A percentile compares a stretch with the other conserved stretches of the same genome.
phyloP scores from a whole-genome alignment of 1,284 basidiomycete genomes.

The Rhodotorula sp. region DNA sequence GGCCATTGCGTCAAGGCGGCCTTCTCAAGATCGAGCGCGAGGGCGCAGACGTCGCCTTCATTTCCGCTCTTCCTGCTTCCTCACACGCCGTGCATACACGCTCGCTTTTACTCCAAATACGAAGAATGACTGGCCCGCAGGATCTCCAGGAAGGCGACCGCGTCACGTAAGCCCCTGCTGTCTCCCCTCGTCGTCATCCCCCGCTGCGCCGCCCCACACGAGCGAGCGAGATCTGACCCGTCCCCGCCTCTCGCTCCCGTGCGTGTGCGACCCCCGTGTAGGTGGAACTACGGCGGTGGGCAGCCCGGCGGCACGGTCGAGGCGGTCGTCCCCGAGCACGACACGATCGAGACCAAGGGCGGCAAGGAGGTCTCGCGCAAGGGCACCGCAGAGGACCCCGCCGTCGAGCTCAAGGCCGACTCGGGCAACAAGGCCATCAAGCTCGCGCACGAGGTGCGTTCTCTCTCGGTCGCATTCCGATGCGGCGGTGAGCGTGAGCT shows the following conservation, averaged over 20 bases:
- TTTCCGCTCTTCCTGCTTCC: not conserved
- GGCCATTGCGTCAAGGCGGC: not conserved
- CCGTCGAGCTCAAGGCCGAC: conserved; percentile 36
- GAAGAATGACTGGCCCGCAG: conserved; percentile 15
- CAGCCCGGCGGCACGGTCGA: conserved; percentile 28
- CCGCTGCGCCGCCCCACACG: not conserved
- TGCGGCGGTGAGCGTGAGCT: too few relatives aligned
- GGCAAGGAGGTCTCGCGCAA: conserved; percentile 35
- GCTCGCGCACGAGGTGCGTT: conserved; percentile 17
- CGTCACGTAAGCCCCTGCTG: conserved; percentile 1
- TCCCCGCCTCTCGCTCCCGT: not conserved
- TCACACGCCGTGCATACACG: not conserved
- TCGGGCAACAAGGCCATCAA: conserved; percentile 38
- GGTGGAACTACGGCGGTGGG: conserved; percentile 28
- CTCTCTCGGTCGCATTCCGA: too few relatives aligned
- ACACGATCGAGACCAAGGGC: conserved; percentile 33
- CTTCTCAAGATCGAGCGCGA: not conserved
- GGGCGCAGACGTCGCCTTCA: not conserved
- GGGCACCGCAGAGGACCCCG: conserved; percentile 36
- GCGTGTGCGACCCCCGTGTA: not conserved
- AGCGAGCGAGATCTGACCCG: not conserved
- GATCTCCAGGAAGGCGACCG: conserved; percentile 17
- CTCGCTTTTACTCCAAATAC: not conserved
- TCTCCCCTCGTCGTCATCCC: not conserved
- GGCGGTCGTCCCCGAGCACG: conserved; percentile 29